phyloP scores from a whole-genome alignment of 2,329 filamentous ascomycete species.

The Arthrobotrys musiformis region DNA sequence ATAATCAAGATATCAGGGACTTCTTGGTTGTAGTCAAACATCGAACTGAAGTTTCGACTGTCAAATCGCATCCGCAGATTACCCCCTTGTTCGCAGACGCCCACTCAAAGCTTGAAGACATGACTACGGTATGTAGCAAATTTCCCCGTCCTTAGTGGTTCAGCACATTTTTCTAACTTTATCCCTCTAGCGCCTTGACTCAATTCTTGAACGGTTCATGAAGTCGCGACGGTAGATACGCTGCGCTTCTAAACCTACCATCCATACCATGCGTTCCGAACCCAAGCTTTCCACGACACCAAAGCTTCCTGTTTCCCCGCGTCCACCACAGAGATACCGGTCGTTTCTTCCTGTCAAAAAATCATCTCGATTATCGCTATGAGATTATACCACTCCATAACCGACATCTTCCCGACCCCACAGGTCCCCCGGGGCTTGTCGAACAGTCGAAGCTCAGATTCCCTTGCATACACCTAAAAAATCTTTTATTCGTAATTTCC shows the following conservation, averaged over 20 bases:
- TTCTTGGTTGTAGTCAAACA: constrained; percentile 92
- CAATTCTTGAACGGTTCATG: constrained; percentile 51
- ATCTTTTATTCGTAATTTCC: constrained; percentile 31
- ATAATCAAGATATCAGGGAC: constrained; percentile 83
- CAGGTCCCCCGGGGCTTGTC: background rate
- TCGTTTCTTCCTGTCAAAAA: background rate
- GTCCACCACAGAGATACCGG: background rate
- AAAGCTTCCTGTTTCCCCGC: constrained; percentile 2
- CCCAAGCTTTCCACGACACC: background rate
- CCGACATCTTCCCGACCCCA: background rate
- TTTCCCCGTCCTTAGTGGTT: background rate
- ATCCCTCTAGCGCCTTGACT: constrained; percentile 46
- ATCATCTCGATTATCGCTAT: background rate
- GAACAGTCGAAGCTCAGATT: background rate
- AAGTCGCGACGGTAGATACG: constrained; percentile 53
- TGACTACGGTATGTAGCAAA: constrained; percentile 73
- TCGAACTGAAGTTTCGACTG: constrained; percentile 82
- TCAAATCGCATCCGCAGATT: constrained; percentile 85
- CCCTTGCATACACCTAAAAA: constrained; percentile 16
- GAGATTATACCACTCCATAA: background rate
- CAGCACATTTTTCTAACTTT: background rate
- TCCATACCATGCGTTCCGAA: background rate
- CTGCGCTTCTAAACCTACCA: background rate
- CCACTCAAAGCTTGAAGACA: constrained; percentile 83
- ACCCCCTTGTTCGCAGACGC: constrained; percentile 85